Evolutionary conservation across 495 filamentous ascomycete species (phyloP).

Genomic region (Astrocystis sublimbata): DNA sequence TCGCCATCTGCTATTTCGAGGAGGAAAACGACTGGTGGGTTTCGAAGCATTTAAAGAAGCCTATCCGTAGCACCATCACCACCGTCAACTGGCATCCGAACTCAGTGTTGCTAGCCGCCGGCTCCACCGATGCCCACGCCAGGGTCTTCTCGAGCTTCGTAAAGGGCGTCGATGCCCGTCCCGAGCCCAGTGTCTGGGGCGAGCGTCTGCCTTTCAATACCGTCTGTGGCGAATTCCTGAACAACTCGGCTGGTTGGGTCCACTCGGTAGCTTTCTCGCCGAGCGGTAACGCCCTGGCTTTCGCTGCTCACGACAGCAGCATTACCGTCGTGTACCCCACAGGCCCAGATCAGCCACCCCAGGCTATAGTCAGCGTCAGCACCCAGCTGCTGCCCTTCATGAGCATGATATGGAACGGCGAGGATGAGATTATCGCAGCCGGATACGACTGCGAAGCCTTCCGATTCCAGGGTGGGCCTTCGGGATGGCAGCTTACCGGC

Average conservation of each 20-base stretch:
- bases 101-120: conserved; percentile 88
- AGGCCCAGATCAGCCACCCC: conserved; percentile 86
- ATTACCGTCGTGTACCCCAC: conserved; percentile 95
- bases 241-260: conserved; percentile 95
- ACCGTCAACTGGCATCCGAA: conserved; percentile 96
- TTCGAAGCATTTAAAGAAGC: conserved; percentile 97
- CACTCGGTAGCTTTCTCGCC: conserved; percentile 90
- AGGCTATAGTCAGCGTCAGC: conserved; percentile 81
- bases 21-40: conserved; percentile 99
- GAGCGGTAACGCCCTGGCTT: conserved; percentile 86
- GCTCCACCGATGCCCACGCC: conserved; percentile 95
- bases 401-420: conserved; percentile 87
- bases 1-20: conserved; percentile 98
- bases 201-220: conserved; percentile 96
- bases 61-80: conserved; percentile 93
- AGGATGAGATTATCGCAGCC: conserved; percentile 92
- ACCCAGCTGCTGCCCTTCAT: conserved; percentile 90
- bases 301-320: conserved; percentile 90
- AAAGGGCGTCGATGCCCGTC: conserved; percentile 87
- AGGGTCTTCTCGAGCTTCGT: conserved; percentile 94
- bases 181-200: conserved; percentile 89
- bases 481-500: conserved; percentile 84
- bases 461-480: conserved; percentile 76
- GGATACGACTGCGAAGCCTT: conserved; percentile 97
- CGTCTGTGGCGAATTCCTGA: conserved; percentile 93